Percentiles rank a stretch among this genome's conserved stretches.
Conservation (phyloP, 2,329 filamentous ascomycete species). For the Colletotrichum sp. region DNA sequence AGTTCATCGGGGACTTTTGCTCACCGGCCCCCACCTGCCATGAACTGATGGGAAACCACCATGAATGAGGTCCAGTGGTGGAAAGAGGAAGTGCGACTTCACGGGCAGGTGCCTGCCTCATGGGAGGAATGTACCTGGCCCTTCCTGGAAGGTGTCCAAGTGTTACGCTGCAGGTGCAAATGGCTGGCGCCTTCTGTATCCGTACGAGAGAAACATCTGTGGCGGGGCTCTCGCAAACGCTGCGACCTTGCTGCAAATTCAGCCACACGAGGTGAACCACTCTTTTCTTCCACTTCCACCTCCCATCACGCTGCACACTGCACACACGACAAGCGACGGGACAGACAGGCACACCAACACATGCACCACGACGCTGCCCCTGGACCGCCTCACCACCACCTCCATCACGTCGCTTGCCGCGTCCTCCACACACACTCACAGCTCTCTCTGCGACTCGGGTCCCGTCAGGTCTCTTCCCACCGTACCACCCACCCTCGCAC, state of each 20-base stretch:
- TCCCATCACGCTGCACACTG: background rate
- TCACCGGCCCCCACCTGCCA: background rate
- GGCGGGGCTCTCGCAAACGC: background rate
- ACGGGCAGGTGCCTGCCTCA: background rate
- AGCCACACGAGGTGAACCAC: background rate
- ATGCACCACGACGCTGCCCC: background rate
- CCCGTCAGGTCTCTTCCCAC: background rate
- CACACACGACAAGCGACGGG: background rate
- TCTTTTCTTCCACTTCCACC: background rate
- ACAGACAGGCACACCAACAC: background rate
- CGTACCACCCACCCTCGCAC: background rate
- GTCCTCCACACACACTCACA: background rate
- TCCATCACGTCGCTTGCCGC: background rate
- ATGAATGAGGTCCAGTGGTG: background rate
- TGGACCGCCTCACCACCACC: background rate
- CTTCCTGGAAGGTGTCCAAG: background rate
- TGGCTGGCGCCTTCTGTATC: background rate
- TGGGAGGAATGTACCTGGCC: background rate
- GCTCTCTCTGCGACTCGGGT: background rate
- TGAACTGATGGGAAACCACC: background rate
- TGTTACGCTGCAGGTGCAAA: background rate
- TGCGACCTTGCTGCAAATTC: background rate
- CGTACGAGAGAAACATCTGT: background rate
- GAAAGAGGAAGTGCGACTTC: background rate
- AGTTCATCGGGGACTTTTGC: background rate